Conservation (phyloP, 768 basidiomycete genomes). For the Artomyces pyxidatus region DNA sequence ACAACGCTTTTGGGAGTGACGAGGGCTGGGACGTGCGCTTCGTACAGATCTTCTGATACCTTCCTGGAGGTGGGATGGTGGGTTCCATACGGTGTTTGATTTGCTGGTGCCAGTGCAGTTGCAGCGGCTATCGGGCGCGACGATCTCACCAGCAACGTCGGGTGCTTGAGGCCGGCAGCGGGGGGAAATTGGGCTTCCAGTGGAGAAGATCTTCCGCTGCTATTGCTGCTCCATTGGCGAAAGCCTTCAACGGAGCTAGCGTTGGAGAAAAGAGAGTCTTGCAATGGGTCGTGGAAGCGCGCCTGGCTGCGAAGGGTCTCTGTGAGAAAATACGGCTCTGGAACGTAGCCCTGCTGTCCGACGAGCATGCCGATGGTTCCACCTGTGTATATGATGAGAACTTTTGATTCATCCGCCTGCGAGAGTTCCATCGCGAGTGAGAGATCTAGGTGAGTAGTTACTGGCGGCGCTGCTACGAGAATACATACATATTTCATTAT, state of each 20-base stretch:
- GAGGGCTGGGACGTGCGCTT: conserved; percentile 64
- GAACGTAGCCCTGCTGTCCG: conserved; percentile 67
- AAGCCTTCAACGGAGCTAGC: conserved; percentile 73
- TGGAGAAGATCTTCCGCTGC: conserved; percentile 41
- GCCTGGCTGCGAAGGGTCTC: conserved; percentile 75
- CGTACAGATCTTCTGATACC: conserved; percentile 57
- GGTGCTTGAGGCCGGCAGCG: conserved; percentile 30
- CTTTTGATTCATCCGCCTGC: conserved; percentile 60
- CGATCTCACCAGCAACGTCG: conserved; percentile 49
- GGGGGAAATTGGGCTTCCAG: conserved; percentile 16
- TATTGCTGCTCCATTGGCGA: conserved; percentile 59
- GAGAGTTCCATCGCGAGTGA: conserved; percentile 38
- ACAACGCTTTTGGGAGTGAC: conserved; percentile 69
- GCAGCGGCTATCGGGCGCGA: conserved; percentile 54
- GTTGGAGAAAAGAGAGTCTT: conserved; percentile 81
- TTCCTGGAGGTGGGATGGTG: conserved; percentile 31
- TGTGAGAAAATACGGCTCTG: conserved; percentile 83
- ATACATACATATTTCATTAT: too few species aligned
- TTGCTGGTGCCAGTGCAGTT: conserved; percentile 25
- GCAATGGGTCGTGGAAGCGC: conserved; percentile 87
- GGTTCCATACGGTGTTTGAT: conserved; percentile 13
- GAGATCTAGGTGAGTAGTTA: neutral
- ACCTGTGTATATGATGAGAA: conserved; percentile 86
- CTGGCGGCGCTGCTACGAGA: neutral
- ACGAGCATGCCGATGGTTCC: conserved; percentile 89